These are phyloP conservation scores for Colletotrichum tanaceti DNA, from an alignment of 2,329 filamentous ascomycete genomes.

Conservation along the genomic window DNA sequence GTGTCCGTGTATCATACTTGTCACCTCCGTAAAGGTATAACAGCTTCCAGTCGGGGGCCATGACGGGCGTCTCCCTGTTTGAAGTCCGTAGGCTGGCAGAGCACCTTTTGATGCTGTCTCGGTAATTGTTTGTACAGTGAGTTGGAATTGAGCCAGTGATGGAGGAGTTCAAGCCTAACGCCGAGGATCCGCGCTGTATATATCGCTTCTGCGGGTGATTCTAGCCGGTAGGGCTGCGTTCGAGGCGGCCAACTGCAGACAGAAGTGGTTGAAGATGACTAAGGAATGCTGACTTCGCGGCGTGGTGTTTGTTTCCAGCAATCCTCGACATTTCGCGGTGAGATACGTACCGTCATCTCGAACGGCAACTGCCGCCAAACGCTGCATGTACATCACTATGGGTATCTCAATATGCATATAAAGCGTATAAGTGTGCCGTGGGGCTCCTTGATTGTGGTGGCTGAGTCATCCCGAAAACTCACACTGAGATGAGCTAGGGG, in stretches of 20 bases:
- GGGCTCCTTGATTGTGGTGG: background rate
- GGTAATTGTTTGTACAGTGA: background rate
- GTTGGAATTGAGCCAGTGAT: background rate
- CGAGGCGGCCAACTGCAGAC: background rate
- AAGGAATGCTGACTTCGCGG: constrained; percentile 21
- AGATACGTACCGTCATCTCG: background rate
- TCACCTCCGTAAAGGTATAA: constrained; percentile 55
- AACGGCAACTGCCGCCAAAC: background rate
- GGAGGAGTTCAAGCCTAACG: background rate
- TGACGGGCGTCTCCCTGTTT: background rate
- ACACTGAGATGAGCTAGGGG: background rate
- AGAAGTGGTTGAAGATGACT: constrained; percentile 1
- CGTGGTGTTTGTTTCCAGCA: no score
- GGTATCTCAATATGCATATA: background rate
- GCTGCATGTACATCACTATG: no score
- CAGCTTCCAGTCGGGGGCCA: constrained; percentile 36
- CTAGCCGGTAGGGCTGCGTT: constrained; percentile 12
- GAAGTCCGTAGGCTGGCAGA: background rate
- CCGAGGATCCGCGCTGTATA: background rate
- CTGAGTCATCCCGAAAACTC: background rate
- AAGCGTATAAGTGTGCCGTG: background rate
- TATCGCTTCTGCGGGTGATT: background rate
- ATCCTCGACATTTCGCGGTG: background rate
- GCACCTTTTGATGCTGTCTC: background rate
- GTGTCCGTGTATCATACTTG: constrained; percentile 44